These are phyloP conservation scores for Cymbidium sinense DNA, from an alignment of 106 monocot genomes.

Conservation along the genomic window DNA sequence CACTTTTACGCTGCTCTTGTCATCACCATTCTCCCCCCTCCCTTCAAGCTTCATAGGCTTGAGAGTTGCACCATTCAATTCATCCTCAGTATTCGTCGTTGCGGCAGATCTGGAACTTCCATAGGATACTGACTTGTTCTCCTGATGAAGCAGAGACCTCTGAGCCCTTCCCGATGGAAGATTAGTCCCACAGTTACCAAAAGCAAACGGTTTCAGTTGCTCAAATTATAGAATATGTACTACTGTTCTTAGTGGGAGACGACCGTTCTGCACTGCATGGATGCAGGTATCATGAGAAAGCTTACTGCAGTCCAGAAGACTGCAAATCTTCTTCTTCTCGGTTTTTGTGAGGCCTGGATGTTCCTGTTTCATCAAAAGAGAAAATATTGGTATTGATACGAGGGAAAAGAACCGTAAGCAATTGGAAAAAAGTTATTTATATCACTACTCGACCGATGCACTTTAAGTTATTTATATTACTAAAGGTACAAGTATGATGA, in stretches of 20 bases:
- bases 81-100: slow-evolving; percentile 46
- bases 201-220: slow-evolving; percentile 27
- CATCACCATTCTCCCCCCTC: slow-evolving; percentile 24
- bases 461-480: too few species aligned
- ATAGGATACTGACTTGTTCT: slow-evolving; percentile 32
- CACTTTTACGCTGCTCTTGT: slow-evolving; percentile 16
- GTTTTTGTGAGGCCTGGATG: slow-evolving; percentile 42
- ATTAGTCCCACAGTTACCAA: slow-evolving; percentile 1
- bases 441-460: too few species aligned
- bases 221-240: slow-evolving; percentile 59
- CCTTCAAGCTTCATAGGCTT: slow-evolving; percentile 19
- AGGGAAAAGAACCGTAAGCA: too few species aligned
- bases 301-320: slow-evolving; percentile 52
- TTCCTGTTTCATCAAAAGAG: slow-evolving; percentile 21
- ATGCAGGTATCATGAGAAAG: slow-evolving; percentile 51
- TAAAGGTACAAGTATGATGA: too few species aligned
- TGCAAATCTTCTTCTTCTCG: slow-evolving; percentile 51
- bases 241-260: slow-evolving; percentile 52
- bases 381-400: neutral
- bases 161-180: neutral
- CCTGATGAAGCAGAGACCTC: slow-evolving; percentile 22
- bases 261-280: slow-evolving; percentile 61
- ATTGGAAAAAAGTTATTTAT: too few species aligned
- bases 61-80: slow-evolving; percentile 33
- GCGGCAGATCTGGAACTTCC: slow-evolving; percentile 51